Base-by-base conservation (phyloP, 2,329 filamentous ascomycete species). In the Keithomyces neogunnii region DNA sequence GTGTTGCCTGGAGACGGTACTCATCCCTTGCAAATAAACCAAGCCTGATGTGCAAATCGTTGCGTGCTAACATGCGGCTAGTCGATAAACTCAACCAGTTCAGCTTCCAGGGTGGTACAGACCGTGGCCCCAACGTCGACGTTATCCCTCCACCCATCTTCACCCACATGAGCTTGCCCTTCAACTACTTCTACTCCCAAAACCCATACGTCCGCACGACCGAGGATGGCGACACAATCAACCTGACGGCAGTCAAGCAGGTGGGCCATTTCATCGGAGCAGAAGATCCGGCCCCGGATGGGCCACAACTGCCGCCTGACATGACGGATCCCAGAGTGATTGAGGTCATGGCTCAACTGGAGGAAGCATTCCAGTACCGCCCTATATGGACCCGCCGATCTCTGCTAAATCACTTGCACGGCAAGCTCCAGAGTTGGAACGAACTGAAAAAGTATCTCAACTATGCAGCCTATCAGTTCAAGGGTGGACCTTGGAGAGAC, bases 391-490 rank as follows among this genome's bases (percentile, higher is more conserved):
- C 92, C 3, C 82, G 91, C 0, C 83, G 92, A 26, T 86, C 86
- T 2, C 75, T 96, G 11, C 77, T 86, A 59, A 96, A 96, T 67
- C 77, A 80, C 49, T 74, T 96, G 32, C 71, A 69, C 2, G 69
- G 70, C 47, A 71, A 69, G 46, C 71, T 73, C 30, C 73, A 72
- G 43, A 73, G 75, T 53, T 80, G 74, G 64, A 78, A 78, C 52
- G 69, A 78, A 42, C 68, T 96, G 54, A 86, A 89, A 60, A 80
- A 86, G 62, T 88, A 88, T 45, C 80, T 91, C 49, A 86, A 89
- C 56, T 92, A 93, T 60, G 83, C 89, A 4, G 90, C 88, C 7
- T 99, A 96, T 69, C 89, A 91, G 68, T 96, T 97, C 75, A 86
- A 87, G 53, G 89, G 87, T 28, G 93, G 93, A 0, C 91, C 93